Percentiles rank a stretch among this genome's conserved stretches.
Conservation (phyloP, 1,284 basidiomycete species). For the Trichosporon asahii region DNA sequence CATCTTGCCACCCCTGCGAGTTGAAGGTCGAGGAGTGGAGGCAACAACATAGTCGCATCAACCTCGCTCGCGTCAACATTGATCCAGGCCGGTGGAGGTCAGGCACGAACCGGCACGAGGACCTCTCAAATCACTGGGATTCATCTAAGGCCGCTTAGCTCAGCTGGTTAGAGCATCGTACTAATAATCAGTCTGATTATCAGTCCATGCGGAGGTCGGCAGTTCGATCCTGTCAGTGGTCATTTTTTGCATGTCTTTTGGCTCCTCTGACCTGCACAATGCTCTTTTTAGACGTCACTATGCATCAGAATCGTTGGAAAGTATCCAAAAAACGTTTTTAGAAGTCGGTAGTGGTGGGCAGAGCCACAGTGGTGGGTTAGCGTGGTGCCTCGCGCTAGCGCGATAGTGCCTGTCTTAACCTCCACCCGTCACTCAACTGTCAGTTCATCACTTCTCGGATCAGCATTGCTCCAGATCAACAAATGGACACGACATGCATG, state of each 20-base stretch:
- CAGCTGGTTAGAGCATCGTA: slow-evolving; percentile 3
- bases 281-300: neutral
- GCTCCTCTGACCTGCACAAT: neutral
- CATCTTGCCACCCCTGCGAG: neutral
- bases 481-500: slow-evolving; percentile 3
- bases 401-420: neutral
- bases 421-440: neutral
- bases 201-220: neutral
- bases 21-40: neutral
- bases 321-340: neutral
- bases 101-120: neutral
- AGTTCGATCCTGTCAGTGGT: slow-evolving; percentile 5
- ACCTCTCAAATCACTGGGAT: no score
- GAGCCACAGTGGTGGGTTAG: no score
- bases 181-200: neutral
- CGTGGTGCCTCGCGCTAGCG: neutral
- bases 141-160: neutral
- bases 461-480: neutral
- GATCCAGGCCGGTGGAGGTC: neutral
- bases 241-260: neutral
- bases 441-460: neutral
- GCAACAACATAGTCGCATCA: slow-evolving; percentile 1
- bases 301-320: neutral
- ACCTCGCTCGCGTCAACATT: neutral
- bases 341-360: no score